Evolutionary conservation across 371 early-diverging fungal species (phyloP), one percentile per base, ranked within the genome.

Genomic region (Mortierella sp.): DNA sequence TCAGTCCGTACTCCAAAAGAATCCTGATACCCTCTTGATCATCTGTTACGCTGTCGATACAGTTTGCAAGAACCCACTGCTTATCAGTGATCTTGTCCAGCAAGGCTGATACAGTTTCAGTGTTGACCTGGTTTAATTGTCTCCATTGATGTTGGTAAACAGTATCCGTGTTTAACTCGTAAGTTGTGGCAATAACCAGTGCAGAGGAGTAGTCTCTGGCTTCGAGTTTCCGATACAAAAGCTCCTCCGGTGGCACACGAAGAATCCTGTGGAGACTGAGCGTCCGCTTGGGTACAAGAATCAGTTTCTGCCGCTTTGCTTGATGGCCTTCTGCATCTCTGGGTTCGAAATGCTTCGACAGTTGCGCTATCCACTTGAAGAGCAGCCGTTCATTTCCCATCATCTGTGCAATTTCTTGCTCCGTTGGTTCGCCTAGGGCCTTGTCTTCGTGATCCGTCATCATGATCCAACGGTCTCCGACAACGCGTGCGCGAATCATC

Each of bases 101-200:
- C 10, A 89, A 62, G 9, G 89, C 85, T 5, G 87, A 65, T 72
- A 91, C 86, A 24, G 84, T 74, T 0, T 70, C 55, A 22, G 88
- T 84, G 6, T 73, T 83, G 53, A 86, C 73, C 24, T 84, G 76
- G 1, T 66, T 63, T 32, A 86, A 66, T 11, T 74, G 72, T 47
- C 73, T 74, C 92, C 92, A 94, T 72, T 88, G 91, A 5, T 90
- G 83, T 77, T 94, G 90, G 67, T 90, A 90, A 13, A 93, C 78
- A 3, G 87, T 68, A 64, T 94, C 92, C 22, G 87, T 88, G 67
- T 89, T 86, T 11, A 95, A 69, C 3, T 86, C 70, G 40, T 88
- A 84, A 11, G 87, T 86, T 11, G 81, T 75, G 7, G 91, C 93
- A 38, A 92, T 82, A 5, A 87, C 84, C n/a, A 92, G 81, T 3